A percentile compares a stretch with the other conserved stretches of the same genome.
Evolutionary conservation across 805 yeast species (phyloP).

Genomic region (Starmera dryadoides): DNA sequence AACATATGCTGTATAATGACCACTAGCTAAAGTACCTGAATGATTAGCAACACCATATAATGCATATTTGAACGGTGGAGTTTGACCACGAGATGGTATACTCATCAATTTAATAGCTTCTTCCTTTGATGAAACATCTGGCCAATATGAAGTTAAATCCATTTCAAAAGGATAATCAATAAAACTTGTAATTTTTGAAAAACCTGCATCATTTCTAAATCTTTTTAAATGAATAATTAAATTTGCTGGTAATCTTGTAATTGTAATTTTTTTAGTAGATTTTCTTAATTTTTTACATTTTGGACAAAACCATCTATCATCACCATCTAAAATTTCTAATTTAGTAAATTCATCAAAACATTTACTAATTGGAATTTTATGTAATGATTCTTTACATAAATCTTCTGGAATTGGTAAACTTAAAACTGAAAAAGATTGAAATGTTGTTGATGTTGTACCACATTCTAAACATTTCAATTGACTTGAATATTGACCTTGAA

Average conservation of each 20-base stretch:
- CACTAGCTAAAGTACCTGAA: slow-evolving; percentile 73
- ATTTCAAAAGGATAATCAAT: slow-evolving; percentile 62
- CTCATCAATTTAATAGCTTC: slow-evolving; percentile 38
- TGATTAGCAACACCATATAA: slow-evolving; percentile 81
- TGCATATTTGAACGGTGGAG: slow-evolving; percentile 72
- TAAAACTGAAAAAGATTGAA: slow-evolving; percentile 72
- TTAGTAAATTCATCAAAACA: slow-evolving; percentile 76
- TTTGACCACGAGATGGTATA: slow-evolving; percentile 66
- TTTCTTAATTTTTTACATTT: slow-evolving; percentile 54
- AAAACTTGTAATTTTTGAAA: slow-evolving; percentile 33
- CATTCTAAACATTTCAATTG: slow-evolving; percentile 69
- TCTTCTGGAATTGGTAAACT: slow-evolving; percentile 70
- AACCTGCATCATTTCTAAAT: slow-evolving; percentile 44
- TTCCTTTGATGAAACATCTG: slow-evolving; percentile 30
- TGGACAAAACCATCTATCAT: slow-evolving; percentile 84
- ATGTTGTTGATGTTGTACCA: slow-evolving; percentile 74
- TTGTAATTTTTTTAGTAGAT: slow-evolving; percentile 61
- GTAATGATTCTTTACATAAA: slow-evolving; percentile 21
- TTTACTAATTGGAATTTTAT: slow-evolving; percentile 36
- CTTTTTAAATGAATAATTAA: slow-evolving; percentile 82
- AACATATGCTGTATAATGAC: slow-evolving; percentile 84
- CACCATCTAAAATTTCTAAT: slow-evolving; percentile 65
- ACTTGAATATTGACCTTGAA: slow-evolving; percentile 88
- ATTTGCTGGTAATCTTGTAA: slow-evolving; percentile 72
- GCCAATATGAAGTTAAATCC: slow-evolving; percentile 72